A percentile compares a stretch with the other conserved stretches of the same genome.
Evolutionary conservation across 1,284 basidiomycete species (phyloP).

Genomic region (Testicularia cyperi): DNA sequence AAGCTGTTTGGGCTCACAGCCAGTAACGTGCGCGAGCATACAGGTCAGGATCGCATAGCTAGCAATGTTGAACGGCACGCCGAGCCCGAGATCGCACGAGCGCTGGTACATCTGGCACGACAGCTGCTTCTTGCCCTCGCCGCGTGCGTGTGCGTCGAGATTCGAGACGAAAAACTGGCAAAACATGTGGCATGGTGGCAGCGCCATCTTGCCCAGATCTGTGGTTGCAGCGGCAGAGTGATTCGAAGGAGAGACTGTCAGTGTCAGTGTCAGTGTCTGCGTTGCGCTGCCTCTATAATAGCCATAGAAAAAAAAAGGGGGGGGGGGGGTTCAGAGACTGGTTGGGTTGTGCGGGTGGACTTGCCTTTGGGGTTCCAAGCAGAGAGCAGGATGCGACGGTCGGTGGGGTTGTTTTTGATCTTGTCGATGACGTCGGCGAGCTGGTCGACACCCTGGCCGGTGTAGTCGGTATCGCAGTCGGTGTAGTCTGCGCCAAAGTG

Average conservation of each 20-base stretch:
- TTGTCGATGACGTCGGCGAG: conserved; percentile 82
- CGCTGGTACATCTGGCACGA: conserved; percentile 98
- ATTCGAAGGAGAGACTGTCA: no score
- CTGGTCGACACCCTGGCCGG: conserved; percentile 90
- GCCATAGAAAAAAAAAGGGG: no score
- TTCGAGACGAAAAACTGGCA: conserved; percentile 90
- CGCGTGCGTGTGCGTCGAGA: conserved; percentile 59
- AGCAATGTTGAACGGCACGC: conserved; percentile 93
- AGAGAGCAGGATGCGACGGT: conserved; percentile 89
- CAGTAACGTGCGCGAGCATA: conserved; percentile 90
- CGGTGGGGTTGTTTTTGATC: conserved; percentile 90
- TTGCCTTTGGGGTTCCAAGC: conserved; percentile 96
- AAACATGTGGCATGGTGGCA: conserved; percentile 97
- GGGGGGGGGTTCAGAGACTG: no score
- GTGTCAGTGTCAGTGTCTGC: no score
- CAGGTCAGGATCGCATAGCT: conserved; percentile 94
- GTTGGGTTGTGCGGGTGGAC: no score
- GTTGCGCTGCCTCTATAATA: no score
- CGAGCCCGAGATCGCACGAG: conserved; percentile 92
- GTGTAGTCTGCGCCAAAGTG: conserved; percentile 91
- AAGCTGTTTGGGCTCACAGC: conserved; percentile 81
- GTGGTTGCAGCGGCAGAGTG: no score
- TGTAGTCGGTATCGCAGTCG: conserved; percentile 75
- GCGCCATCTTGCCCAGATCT: conserved; percentile 92
- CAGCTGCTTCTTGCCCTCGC: conserved; percentile 61